Base-by-base conservation (phyloP, 257 asterid species). In the Solanum raphanifolium region DNA sequence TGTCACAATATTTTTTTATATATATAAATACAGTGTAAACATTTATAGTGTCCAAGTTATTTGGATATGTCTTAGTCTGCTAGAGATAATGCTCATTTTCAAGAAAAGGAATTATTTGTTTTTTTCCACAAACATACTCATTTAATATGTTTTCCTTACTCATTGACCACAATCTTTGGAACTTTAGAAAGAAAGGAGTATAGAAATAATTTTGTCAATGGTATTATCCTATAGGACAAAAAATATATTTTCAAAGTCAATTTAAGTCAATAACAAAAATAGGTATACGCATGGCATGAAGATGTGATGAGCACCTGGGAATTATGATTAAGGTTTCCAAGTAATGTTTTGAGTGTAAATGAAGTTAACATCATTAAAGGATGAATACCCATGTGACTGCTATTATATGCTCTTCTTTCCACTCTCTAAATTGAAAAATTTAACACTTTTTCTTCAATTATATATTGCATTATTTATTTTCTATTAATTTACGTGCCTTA, bases 291-390 rank as follows among this genome's bases (percentile, higher is more conserved):
- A 89, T 89, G 91, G 71, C 76, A 87, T 69, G 85, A 36, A 36
- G 36, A 85, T 34, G 87, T 55, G 27, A 81, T 58, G 81, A 85
- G 4, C 48, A 34, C 76, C 41, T 48, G 69, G 43, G 69, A 81
- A 81, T 81, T 81, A 81, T 81, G 41, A 81, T 81, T 29, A 87
- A 78, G 65, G 89, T n/a, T 85, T 65, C 85, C 15, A 43, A 48
- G 86, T 88, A 83, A 87, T 48, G 38, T 72, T 38, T 86, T 87
- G 94, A 85, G 92, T 92, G 91, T 86, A 39, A 86, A 89, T 35
- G 93, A 93, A 91, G 95, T 91, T 52, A 92, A 81, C 88, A 93
- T 93, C 92, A 94, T 92, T 91, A 88, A 46, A 81, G 85, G 23
- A 89, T 83, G 83, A 58, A 73, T 69, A 65, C 87, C 87, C 94